Conservation (phyloP, 805 yeast species). For the Candida namnaoensis region DNA sequence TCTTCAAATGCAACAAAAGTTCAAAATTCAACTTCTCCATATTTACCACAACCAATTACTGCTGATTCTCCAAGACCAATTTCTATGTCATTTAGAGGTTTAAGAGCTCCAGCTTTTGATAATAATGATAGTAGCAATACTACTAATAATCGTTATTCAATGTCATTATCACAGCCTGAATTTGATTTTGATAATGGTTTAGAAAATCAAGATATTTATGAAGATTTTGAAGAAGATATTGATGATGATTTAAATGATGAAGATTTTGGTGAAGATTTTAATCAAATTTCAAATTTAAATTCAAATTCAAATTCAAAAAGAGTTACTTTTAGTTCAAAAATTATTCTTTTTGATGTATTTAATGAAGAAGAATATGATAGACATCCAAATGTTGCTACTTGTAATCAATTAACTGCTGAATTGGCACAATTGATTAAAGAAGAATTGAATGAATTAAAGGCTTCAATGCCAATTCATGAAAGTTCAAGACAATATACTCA, state of each 20-base stretch:
- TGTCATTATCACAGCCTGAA: neutral
- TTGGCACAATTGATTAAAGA: conserved; percentile 81
- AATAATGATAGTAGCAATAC: conserved; percentile 18
- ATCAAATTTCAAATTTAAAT: neutral
- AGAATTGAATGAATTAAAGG: conserved; percentile 73
- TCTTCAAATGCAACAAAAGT: neutral
- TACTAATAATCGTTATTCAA: conserved; percentile 7
- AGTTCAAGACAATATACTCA: conserved; percentile 77
- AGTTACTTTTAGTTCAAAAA: conserved; percentile 71
- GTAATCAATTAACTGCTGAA: conserved; percentile 82
- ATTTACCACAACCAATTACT: neutral
- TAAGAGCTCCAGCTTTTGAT: conserved; percentile 49
- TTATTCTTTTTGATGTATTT: conserved; percentile 79
- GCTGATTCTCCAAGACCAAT: conserved; percentile 20
- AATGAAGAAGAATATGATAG: conserved; percentile 82
- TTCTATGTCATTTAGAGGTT: conserved; percentile 51
- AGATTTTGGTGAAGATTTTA: neutral
- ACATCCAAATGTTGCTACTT: conserved; percentile 86
- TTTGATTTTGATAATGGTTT: neutral
- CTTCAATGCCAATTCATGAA: conserved; percentile 77
- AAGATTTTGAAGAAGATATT: neutral
- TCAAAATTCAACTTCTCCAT: neutral
- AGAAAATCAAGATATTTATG: neutral
- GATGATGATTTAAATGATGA: neutral
- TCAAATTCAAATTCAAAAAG: conserved; percentile 1